Percentiles rank a stretch among this genome's conserved stretches.
These are phyloP conservation scores for Detonula confervacea DNA, from an alignment of 352 stramenopile species.

Conservation along the genomic window DNA sequence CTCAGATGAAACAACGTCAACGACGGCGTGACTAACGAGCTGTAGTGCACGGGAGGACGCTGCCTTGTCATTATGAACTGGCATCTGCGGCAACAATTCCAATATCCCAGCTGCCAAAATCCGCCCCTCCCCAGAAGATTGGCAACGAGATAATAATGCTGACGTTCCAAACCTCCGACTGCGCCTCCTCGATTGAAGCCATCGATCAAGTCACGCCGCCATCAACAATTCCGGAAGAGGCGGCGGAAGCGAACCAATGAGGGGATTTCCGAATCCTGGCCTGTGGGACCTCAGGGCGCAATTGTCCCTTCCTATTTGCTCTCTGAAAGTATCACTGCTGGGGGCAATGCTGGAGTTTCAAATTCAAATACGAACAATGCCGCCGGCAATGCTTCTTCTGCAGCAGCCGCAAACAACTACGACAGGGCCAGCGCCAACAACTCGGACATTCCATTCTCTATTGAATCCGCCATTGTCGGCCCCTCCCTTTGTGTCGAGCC, in stretches of 20 bases:
- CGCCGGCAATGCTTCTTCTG: too few relatives aligned
- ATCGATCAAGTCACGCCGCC: neutral
- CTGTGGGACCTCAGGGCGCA: conserved; percentile 44
- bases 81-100: too few relatives aligned
- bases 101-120: too few relatives aligned
- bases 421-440: too few relatives aligned
- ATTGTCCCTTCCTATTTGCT: conserved; percentile 24
- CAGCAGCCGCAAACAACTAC: too few relatives aligned
- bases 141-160: too few relatives aligned
- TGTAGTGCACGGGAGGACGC: too few relatives aligned
- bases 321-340: neutral
- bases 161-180: neutral
- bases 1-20: too few relatives aligned
- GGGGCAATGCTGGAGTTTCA: neutral
- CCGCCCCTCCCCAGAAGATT: too few relatives aligned
- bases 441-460: conserved; percentile 4
- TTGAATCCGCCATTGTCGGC: neutral
- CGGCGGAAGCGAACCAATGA: neutral
- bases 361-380: too few relatives aligned
- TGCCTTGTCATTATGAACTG: too few relatives aligned
- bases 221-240: neutral
- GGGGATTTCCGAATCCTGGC: conserved; percentile 15
- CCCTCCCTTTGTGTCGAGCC: neutral
- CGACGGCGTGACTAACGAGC: too few relatives aligned
- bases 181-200: neutral